Conservation (phyloP, 2,329 filamentous ascomycete species). For the Sporothrix globosa region DNA sequence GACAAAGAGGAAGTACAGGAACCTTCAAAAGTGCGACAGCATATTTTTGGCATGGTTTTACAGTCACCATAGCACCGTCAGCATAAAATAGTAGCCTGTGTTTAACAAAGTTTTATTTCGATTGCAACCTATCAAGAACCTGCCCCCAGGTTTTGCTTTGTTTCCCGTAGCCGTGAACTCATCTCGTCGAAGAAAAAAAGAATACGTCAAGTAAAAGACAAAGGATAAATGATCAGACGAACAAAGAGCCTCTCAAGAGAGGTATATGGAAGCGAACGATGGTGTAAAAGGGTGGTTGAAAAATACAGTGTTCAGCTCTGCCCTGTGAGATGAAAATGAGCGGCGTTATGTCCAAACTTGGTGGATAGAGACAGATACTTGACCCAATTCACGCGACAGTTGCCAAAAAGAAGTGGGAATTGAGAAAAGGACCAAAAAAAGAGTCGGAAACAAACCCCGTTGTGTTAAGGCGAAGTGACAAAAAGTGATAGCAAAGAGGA, state of each 20-base stretch:
- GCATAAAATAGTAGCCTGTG: background rate
- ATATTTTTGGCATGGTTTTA: background rate
- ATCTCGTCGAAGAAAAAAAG: conserved; percentile 34
- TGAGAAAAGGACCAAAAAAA: conserved; percentile 34
- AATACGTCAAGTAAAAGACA: conserved; percentile 34
- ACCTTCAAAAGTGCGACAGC: no score
- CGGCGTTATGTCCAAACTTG: background rate
- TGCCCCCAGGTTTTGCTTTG: conserved; percentile 29
- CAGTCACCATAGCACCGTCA: background rate
- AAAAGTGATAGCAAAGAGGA: background rate
- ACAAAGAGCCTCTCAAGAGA: conserved; percentile 13
- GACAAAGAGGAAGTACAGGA: no score
- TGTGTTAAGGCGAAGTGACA: conserved; percentile 35
- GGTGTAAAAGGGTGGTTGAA: conserved; percentile 33
- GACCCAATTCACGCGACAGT: background rate
- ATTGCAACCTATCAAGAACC: conserved; percentile 32
- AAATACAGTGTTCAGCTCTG: conserved; percentile 34
- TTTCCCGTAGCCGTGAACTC: conserved; percentile 37
- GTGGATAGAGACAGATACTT: background rate
- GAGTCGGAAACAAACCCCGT: conserved; percentile 12
- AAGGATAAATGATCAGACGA: conserved; percentile 8
- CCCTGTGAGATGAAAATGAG: background rate
- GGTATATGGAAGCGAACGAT: conserved; percentile 4
- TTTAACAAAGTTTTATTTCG: conserved; percentile 13
- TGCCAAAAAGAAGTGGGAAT: background rate